A percentile compares a stretch with the other conserved stretches of the same genome.
These are phyloP conservation scores for Scytalidium sp. DNA, from an alignment of 2,329 filamentous ascomycete genomes.

Conservation along the genomic window DNA sequence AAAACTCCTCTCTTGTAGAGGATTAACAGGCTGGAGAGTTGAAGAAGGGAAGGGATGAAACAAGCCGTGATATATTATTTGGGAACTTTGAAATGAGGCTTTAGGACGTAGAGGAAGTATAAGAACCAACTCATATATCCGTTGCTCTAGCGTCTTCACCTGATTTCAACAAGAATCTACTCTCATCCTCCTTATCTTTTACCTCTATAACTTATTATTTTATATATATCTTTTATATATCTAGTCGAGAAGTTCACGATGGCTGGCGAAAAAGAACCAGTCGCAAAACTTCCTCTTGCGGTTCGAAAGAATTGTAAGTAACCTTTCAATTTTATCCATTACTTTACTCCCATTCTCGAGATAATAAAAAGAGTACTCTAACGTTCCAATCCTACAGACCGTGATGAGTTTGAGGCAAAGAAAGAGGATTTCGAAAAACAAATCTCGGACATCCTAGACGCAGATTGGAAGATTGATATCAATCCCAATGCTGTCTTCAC, in stretches of 20 bases:
- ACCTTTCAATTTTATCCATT: not conserved
- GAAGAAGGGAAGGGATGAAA: too few species aligned
- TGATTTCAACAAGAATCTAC: too few species aligned
- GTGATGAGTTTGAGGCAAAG: conserved; percentile 49
- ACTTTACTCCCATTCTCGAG: not conserved
- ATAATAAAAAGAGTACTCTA: not conserved
- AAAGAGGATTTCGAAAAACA: conserved; percentile 41
- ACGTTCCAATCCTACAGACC: conserved; percentile 35
- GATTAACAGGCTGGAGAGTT: too few species aligned
- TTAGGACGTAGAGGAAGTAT: too few species aligned
- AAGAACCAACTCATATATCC: too few species aligned
- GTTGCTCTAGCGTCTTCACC: too few species aligned
- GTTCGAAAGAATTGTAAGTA: conserved; percentile 48
- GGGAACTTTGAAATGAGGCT: too few species aligned
- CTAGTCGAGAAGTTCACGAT: conserved; percentile 3
- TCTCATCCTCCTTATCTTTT: not conserved
- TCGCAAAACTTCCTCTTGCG: conserved; percentile 48
- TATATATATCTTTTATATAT: too few species aligned
- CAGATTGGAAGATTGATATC: conserved; percentile 47
- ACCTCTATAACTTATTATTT: not conserved
- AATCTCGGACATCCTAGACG: conserved; percentile 43
- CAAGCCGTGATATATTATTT: too few species aligned
- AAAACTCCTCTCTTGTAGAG: too few species aligned
- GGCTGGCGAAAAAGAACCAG: conserved; percentile 32
- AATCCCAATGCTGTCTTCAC: conserved; percentile 44